These are phyloP conservation scores for Talaromyces nanjingensis DNA, from an alignment of 495 filamentous ascomycete genomes.

Conservation along the genomic window DNA sequence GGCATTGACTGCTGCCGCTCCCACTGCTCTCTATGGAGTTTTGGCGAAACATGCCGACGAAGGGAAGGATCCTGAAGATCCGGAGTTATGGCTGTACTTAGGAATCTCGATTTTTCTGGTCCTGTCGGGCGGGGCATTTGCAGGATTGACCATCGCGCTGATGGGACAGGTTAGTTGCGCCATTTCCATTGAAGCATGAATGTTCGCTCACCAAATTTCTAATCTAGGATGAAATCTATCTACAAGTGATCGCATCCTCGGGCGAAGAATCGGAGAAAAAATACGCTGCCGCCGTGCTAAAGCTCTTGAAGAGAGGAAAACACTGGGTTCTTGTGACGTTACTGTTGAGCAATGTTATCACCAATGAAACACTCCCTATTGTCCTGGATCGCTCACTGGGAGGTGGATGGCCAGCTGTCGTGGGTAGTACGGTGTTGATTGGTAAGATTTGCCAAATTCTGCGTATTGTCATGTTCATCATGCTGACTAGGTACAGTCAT, in stretches of 20 bases:
- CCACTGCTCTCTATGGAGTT: conserved; percentile 12
- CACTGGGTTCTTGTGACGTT: conserved; percentile 99
- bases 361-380: conserved; percentile 94
- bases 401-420: conserved; percentile 88
- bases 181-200: neutral
- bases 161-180: conserved; percentile 40
- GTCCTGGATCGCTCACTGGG: conserved; percentile 90
- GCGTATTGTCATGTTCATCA: neutral
- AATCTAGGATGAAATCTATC: conserved; percentile 83
- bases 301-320: conserved; percentile 78
- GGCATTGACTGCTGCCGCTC: conserved; percentile 32
- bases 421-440: conserved; percentile 88
- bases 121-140: conserved; percentile 86
- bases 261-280: conserved; percentile 73
- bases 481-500: conserved; percentile 59
- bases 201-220: neutral
- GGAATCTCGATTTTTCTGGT: conserved; percentile 66
- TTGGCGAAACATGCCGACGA: conserved; percentile 15
- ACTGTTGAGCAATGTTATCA: conserved; percentile 92
- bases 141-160: conserved; percentile 87
- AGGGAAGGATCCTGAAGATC: conserved; percentile 39
- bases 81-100: conserved; percentile 64
- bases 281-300: conserved; percentile 74
- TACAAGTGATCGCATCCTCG: conserved; percentile 87
- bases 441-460: conserved; percentile 46